These are phyloP conservation scores for Ailanthus altissimus DNA, from an alignment of 345 rosid genomes.

Conservation along the genomic window DNA sequence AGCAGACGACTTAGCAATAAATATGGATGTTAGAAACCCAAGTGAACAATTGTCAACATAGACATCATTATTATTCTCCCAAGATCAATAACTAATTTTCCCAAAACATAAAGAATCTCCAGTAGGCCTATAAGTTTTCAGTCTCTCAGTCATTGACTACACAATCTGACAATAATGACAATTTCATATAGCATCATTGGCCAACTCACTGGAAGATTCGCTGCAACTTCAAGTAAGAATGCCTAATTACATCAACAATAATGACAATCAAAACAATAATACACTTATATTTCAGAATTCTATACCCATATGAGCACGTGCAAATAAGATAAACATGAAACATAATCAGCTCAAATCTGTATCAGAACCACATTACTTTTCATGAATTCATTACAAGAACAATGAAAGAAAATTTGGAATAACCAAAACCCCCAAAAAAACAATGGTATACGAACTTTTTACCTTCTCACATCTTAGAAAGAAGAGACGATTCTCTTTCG, in stretches of 20 bases:
- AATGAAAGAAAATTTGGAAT: background rate
- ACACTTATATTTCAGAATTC: background rate
- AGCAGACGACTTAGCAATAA: background rate
- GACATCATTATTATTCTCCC: background rate
- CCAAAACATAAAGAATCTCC: background rate
- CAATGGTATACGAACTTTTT: background rate
- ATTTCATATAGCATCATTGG: slow-evolving; percentile 19
- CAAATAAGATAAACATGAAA: background rate
- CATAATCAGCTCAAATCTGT: background rate
- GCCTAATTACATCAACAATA: background rate
- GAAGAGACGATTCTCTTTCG: slow-evolving; percentile 73
- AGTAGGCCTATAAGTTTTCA: slow-evolving; percentile 4
- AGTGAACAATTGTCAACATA: background rate
- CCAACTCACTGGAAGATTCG: background rate
- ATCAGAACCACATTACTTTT: background rate
- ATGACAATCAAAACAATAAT: background rate
- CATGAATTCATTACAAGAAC: background rate
- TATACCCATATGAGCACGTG: background rate
- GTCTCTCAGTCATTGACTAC: slow-evolving; percentile 14
- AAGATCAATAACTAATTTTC: background rate
- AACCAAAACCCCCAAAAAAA: background rate
- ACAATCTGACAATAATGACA: slow-evolving; percentile 15
- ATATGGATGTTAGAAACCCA: background rate
- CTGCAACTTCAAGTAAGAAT: background rate
- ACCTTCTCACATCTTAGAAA: slow-evolving; percentile 80